Conservation (phyloP, 73 alveolate genomes). For the Symbiodinium natans region DNA sequence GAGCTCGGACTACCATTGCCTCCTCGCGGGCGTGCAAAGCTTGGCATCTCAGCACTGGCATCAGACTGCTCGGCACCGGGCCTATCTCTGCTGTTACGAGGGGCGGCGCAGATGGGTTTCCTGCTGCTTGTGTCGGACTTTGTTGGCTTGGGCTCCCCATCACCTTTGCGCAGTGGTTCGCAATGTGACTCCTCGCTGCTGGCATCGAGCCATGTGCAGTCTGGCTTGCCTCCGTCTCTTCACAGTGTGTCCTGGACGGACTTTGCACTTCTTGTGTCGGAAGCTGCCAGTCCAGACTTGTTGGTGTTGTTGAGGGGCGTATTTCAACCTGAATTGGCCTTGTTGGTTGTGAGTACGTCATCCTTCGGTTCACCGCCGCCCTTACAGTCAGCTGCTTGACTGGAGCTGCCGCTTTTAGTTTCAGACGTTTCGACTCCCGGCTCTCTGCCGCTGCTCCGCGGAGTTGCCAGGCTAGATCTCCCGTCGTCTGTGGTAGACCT, state of each 20-base stretch:
- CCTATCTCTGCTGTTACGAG: not conserved
- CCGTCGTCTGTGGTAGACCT: not conserved
- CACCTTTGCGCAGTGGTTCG: too few species aligned
- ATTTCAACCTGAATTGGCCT: not conserved
- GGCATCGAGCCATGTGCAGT: not conserved
- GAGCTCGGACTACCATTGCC: not conserved
- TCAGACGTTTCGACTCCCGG: too few species aligned
- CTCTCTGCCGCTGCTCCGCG: not conserved
- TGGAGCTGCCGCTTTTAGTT: not conserved
- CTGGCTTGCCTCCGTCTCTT: constrained; percentile 7
- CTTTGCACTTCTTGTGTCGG: not conserved
- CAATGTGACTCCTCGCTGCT: too few species aligned
- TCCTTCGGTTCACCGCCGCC: not conserved
- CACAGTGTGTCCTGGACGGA: not conserved
- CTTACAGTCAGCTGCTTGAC: not conserved
- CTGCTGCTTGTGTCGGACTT: not conserved
- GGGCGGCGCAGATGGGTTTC: not conserved
- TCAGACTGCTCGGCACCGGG: not conserved
- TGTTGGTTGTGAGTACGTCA: not conserved
- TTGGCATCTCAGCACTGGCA: not conserved
- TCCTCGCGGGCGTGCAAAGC: not conserved
- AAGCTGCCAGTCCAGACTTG: not conserved
- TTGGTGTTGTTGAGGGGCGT: not conserved
- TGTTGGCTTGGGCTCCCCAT: not conserved
- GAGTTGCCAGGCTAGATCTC: not conserved